These are phyloP conservation scores for Fusarium compactum DNA, from an alignment of 2,329 filamentous ascomycete species.

Conservation along the genomic window DNA sequence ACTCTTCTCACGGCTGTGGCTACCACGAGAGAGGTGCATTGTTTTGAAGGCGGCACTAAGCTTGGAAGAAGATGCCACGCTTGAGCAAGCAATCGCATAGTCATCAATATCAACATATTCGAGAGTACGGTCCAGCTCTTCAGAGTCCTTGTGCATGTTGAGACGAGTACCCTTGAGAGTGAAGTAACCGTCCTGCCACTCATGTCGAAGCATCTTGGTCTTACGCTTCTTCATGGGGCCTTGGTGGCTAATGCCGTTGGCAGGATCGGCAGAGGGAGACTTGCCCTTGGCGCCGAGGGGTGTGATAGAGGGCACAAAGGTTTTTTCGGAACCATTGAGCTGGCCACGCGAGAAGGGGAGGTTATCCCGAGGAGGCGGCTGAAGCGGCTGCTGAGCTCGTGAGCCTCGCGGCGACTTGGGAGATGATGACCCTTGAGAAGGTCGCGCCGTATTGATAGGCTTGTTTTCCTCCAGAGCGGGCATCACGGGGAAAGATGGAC, in stretches of 20 bases:
- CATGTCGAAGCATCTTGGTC: constrained; percentile 87
- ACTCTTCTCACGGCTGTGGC: constrained; percentile 64
- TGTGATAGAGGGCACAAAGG: constrained; percentile 56
- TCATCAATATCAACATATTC: constrained; percentile 90
- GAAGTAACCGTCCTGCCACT: constrained; percentile 94
- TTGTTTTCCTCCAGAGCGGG: constrained; percentile 77
- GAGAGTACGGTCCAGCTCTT: constrained; percentile 67
- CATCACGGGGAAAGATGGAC: constrained; percentile 76
- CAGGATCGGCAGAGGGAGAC: constrained; percentile 50
- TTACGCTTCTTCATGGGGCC: constrained; percentile 97
- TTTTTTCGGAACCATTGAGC: constrained; percentile 59
- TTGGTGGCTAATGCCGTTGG: constrained; percentile 73
- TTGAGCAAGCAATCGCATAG: constrained; percentile 88
- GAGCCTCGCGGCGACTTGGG: constrained; percentile 54
- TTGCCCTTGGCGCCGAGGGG: constrained; percentile 46
- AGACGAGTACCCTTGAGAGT: constrained; percentile 81
- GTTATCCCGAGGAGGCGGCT: constrained; percentile 66
- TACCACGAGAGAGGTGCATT: constrained; percentile 70
- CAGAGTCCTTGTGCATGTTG: constrained; percentile 78
- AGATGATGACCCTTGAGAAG: constrained; percentile 48
- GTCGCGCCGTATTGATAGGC: constrained; percentile 54
- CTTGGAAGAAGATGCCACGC: constrained; percentile 80
- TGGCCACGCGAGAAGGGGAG: constrained; percentile 69
- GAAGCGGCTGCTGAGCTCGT: constrained; percentile 55
- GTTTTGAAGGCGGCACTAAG: constrained; percentile 89